A percentile compares a stretch with the other conserved stretches of the same genome.
Conservation (phyloP, 2,329 filamentous ascomycete genomes). For the Plectosphaerella plurivora region DNA sequence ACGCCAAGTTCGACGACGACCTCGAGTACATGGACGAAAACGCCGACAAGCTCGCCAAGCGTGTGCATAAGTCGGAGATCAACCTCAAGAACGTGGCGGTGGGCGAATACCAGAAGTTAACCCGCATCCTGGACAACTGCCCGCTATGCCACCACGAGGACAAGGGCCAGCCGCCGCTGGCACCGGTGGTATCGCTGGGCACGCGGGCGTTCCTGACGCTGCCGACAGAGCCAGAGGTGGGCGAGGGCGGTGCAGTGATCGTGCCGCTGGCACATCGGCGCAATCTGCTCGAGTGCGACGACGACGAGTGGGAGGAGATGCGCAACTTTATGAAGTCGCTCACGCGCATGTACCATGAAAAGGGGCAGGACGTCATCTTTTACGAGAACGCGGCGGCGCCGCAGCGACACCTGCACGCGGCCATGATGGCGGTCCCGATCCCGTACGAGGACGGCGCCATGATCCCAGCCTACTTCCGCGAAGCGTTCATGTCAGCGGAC, state of each 20-base stretch:
- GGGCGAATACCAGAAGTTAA: conserved; percentile 83
- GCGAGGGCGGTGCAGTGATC: conserved; percentile 78
- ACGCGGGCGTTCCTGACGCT: conserved; percentile 86
- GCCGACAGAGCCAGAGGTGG: conserved; percentile 83
- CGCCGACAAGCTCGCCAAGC: conserved; percentile 79
- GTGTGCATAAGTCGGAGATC: conserved; percentile 81
- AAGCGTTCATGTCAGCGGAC: conserved; percentile 83
- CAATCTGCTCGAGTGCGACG: conserved; percentile 95
- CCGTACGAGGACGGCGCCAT: conserved; percentile 89
- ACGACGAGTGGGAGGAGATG: conserved; percentile 98
- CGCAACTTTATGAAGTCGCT: conserved; percentile 98
- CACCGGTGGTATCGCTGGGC: conserved; percentile 79
- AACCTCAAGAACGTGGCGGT: conserved; percentile 87
- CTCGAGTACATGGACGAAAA: conserved; percentile 98
- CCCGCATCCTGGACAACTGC: conserved; percentile 78
- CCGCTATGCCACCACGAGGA: conserved; percentile 93
- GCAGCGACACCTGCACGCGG: conserved; percentile 74
- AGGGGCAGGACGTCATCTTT: conserved; percentile 88
- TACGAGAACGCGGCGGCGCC: conserved; percentile 94
- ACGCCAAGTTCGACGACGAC: conserved; percentile 84
- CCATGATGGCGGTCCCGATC: conserved; percentile 80
- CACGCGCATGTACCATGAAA: conserved; percentile 89
- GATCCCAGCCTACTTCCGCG: conserved; percentile 90
- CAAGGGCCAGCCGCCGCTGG: conserved; percentile 64
- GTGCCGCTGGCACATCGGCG: conserved; percentile 81